Evolutionary conservation across 805 yeast species (phyloP), one percentile per base, ranked within the genome.

Genomic region (Wickerhamiella sorbophila): DNA sequence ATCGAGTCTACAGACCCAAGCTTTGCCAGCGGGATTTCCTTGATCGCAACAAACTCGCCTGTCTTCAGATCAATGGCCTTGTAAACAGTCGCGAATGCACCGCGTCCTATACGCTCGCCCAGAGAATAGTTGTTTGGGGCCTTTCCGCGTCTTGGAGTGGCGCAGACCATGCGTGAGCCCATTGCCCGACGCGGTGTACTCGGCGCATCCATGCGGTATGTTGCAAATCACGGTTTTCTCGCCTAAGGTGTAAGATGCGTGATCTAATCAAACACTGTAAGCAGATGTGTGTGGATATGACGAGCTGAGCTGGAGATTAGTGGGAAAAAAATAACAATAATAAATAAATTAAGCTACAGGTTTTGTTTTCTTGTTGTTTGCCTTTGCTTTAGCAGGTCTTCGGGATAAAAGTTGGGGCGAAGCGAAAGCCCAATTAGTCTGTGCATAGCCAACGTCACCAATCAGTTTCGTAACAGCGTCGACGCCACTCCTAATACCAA

Each of bases 21-120:
- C 27, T 59, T 57, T 3, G 52, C 77, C 33, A 81, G 66, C n/a
- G 69, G 62, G 24, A 85, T 75, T 56, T 80, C 87, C 56, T 85
- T 85, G 19, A 86, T 74, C 1, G 95, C 95, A 4, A 83, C 81
- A 2, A 75, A 68, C 41, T 75, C 77, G 5, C 74, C 74, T 0
- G 87, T 80, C 41, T 64, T 65, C 45, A 70, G 60, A 52, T 85
- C 81, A 22, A 76, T 62, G 0, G 88, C 95, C 44, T 72, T 70
- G 59, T 78, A 86, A 3, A 88, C 96, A 32, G 74, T 72, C 1
- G 96, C 97, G 57, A 76, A 86, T 0, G 96, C 96, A 1, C 98
- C 98, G 45, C 73, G 73, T 2, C 97, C 98, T 2, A 91, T 66
- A 31, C 79, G 70, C 38, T 75, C 79, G 38, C 70, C 70, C 15